phyloP scores from a whole-genome alignment of 129 eudicot species.

The Centaurea solstitialis region DNA sequence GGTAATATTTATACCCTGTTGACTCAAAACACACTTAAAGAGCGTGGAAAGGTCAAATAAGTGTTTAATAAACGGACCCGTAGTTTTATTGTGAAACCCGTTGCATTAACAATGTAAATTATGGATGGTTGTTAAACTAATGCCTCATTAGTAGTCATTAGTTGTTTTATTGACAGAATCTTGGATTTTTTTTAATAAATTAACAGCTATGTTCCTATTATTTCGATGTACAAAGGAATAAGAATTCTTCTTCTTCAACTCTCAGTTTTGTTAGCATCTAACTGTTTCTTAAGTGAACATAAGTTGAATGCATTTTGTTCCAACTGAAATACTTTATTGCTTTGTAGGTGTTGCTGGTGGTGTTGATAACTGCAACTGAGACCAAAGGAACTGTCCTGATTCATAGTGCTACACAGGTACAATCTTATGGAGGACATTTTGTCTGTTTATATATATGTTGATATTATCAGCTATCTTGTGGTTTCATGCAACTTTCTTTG shows the following conservation, averaged over 20 bases:
- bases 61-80: no score
- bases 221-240: not conserved
- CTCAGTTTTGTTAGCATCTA: not conserved
- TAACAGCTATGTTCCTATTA: not conserved
- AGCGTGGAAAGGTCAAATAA: no score
- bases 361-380: slow-evolving; percentile 94
- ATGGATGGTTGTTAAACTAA: not conserved
- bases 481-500: not conserved
- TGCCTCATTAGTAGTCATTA: not conserved
- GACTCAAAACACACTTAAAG: not conserved
- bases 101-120: not conserved
- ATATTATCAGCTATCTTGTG: not conserved
- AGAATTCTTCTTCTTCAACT: not conserved
- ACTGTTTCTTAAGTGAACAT: not conserved
- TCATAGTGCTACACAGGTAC: slow-evolving; percentile 94
- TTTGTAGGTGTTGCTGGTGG: slow-evolving; percentile 86
- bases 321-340: slow-evolving; percentile 4
- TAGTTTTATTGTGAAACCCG: not conserved
- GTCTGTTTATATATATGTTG: not conserved
- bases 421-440: not conserved
- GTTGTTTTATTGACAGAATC: not conserved
- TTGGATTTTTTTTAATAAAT: not conserved
- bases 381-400: slow-evolving; percentile 97
- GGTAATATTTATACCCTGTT: slow-evolving; percentile 44
- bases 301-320: not conserved